Evolutionary conservation across 345 rosid species (phyloP).

Genomic region (Eucalyptus regnans): DNA sequence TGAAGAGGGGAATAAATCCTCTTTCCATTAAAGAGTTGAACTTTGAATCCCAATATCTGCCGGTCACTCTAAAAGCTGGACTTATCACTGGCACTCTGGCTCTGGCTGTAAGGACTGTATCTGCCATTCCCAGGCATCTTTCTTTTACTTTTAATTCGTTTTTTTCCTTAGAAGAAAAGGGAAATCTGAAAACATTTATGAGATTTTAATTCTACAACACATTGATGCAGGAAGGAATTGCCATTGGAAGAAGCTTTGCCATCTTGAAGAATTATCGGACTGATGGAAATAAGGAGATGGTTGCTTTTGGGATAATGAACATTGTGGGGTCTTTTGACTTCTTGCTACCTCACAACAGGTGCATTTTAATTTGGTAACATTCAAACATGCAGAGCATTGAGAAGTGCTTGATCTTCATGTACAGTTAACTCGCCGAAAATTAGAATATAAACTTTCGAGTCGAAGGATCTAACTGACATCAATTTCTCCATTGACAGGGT

Average conservation of each 20-base stretch:
- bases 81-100: constrained; percentile 54
- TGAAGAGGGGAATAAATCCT: constrained; percentile 70
- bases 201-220: neutral
- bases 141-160: neutral
- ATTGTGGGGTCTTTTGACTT: constrained; percentile 67
- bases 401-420: neutral
- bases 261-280: constrained; percentile 56
- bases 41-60: constrained; percentile 48
- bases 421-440: neutral
- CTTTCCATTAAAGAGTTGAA: constrained; percentile 32
- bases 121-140: neutral
- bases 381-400: neutral
- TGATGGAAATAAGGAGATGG: constrained; percentile 89
- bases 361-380: neutral
- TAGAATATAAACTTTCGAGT: neutral
- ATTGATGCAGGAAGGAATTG: constrained; percentile 69
- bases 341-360: constrained; percentile 94
- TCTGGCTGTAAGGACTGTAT: constrained; percentile 33
- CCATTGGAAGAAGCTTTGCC: constrained; percentile 84
- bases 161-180: neutral
- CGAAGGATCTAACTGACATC: fast-evolving
- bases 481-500: constrained; percentile 23
- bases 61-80: constrained; percentile 42
- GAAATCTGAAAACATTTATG: neutral
- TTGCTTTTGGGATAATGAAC: constrained; percentile 90